These are phyloP conservation scores for Kwoniella pini DNA, from an alignment of 768 basidiomycete species.

Conservation along the genomic window DNA sequence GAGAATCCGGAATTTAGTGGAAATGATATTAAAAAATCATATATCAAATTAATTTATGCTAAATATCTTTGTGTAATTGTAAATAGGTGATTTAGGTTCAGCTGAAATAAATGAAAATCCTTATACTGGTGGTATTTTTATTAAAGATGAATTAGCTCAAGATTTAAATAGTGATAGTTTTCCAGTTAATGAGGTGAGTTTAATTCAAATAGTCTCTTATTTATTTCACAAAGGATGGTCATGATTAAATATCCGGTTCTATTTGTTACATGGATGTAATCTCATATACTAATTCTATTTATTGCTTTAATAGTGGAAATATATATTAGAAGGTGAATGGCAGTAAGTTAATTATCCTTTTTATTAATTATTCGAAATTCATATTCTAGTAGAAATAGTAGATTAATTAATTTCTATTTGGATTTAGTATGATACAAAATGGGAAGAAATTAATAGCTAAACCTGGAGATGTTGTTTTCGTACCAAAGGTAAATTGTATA, in stretches of 20 bases:
- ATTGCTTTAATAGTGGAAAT: constrained; percentile 11
- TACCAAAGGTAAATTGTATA: neutral
- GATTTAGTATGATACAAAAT: constrained; percentile 3
- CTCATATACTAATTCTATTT: too few species aligned
- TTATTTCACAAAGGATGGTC: too few species aligned
- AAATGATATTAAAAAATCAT: too few species aligned
- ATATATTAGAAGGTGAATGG: constrained; percentile 14
- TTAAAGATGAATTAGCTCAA: constrained; percentile 6
- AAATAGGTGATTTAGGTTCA: constrained; percentile 6
- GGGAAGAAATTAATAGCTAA: constrained; percentile 6
- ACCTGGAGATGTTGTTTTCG: constrained; percentile 9
- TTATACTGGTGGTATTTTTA: constrained; percentile 5
- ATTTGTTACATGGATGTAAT: too few species aligned
- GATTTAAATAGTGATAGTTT: constrained; percentile 9
- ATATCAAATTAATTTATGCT: too few species aligned
- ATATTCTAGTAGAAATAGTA: neutral
- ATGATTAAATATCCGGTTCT: too few species aligned
- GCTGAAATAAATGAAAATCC: constrained; percentile 8
- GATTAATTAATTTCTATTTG: too few species aligned
- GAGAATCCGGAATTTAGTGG: too few species aligned
- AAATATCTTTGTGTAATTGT: too few species aligned
- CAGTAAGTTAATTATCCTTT: neutral
- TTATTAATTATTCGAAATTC: too few species aligned
- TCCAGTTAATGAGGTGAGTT: constrained; percentile 8
- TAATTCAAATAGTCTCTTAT: too few species aligned